These are phyloP conservation scores for Microbotryomycetes sp. DNA, from an alignment of 1,284 basidiomycete genomes.

Conservation along the genomic window DNA sequence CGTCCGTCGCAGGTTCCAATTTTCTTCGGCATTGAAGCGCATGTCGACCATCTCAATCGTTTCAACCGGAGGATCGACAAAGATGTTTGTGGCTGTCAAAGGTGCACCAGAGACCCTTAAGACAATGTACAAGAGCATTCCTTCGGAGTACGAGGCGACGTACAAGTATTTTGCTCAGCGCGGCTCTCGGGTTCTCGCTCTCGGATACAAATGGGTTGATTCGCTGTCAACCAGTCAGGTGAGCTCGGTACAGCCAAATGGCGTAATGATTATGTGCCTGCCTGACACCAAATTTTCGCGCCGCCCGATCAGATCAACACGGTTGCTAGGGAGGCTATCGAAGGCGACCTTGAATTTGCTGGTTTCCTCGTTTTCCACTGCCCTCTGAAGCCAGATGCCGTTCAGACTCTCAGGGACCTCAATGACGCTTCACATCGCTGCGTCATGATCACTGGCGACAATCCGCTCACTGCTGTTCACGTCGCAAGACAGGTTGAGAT, in stretches of 20 bases:
- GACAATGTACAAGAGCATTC: constrained; percentile 67
- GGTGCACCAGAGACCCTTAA: constrained; percentile 93
- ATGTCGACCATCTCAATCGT: constrained; percentile 84
- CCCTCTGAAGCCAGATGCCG: constrained; percentile 86
- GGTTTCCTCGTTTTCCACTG: constrained; percentile 96
- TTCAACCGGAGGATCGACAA: background rate
- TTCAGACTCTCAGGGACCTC: constrained; percentile 82
- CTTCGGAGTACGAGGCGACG: constrained; percentile 76
- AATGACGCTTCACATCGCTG: constrained; percentile 90
- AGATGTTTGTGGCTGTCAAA: constrained; percentile 61
- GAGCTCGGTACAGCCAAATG: constrained; percentile 18
- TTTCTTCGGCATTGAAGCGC: constrained; percentile 88
- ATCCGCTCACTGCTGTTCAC: constrained; percentile 88
- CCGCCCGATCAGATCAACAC: constrained; percentile 67
- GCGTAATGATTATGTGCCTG: background rate
- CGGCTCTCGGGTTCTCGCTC: constrained; percentile 82
- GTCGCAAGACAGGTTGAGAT: constrained; percentile 92
- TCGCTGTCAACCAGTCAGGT: constrained; percentile 61
- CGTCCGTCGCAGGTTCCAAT: constrained; percentile 87
- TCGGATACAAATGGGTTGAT: constrained; percentile 77
- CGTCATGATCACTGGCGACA: constrained; percentile 96
- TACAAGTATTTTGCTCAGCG: constrained; percentile 87
- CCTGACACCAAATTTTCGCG: background rate
- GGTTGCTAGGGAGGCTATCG: constrained; percentile 67
- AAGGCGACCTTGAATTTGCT: constrained; percentile 67